Evolutionary conservation across 2,329 filamentous ascomycete genomes (phyloP).

Genomic region (Parafenestella ontariensis): DNA sequence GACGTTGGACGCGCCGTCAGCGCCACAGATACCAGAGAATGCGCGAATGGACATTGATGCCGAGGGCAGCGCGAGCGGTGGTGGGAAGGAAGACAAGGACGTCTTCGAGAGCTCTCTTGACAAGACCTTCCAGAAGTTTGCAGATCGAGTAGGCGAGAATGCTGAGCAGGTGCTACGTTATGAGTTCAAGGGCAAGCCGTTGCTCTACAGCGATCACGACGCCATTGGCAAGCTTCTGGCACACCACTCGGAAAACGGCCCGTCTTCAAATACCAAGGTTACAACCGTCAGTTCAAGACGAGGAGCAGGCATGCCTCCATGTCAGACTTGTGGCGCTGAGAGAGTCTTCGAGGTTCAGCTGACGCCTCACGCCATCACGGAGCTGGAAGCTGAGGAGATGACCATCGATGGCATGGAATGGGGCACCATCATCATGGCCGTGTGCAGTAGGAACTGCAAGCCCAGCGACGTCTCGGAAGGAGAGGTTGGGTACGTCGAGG

Average conservation of each 20-base stretch:
- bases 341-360: slow-evolving; percentile 92
- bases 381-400: slow-evolving; percentile 78
- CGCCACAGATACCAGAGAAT: slow-evolving; percentile 58
- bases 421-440: slow-evolving; percentile 88
- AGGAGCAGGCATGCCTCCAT: slow-evolving; percentile 69
- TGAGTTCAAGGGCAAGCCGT: slow-evolving; percentile 56
- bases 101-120: slow-evolving; percentile 59
- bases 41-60: slow-evolving; percentile 52
- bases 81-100: slow-evolving; percentile 55
- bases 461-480: slow-evolving; percentile 65
- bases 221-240: slow-evolving; percentile 71
- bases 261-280: slow-evolving; percentile 36
- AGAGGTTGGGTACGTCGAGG: slow-evolving; percentile 81
- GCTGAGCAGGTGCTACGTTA: slow-evolving; percentile 60
- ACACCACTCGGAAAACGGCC: slow-evolving; percentile 35
- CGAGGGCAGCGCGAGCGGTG: slow-evolving; percentile 36
- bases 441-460: slow-evolving; percentile 81
- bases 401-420: slow-evolving; percentile 89
- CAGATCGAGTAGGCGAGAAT: slow-evolving; percentile 59
- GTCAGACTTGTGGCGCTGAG: slow-evolving; percentile 74
- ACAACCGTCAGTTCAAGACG: slow-evolving; percentile 32
- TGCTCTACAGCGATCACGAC: slow-evolving; percentile 84
- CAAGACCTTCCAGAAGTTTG: slow-evolving; percentile 59
- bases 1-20: slow-evolving; percentile 69
- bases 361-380: slow-evolving; percentile 86